These are phyloP conservation scores for Sarcomyxa edulis DNA, from an alignment of 768 basidiomycete species.

Conservation along the genomic window DNA sequence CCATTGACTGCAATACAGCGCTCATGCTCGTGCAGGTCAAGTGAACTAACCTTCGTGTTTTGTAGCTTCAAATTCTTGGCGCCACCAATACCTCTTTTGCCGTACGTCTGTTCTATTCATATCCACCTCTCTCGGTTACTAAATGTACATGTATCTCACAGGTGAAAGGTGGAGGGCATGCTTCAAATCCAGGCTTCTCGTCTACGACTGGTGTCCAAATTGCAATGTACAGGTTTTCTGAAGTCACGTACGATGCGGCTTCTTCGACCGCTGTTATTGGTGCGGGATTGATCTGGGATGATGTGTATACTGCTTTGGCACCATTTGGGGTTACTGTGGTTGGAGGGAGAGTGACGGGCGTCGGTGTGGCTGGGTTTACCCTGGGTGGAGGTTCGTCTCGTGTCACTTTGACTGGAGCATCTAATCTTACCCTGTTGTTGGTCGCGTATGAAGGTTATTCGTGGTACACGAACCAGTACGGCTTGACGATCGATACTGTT, in stretches of 20 bases:
- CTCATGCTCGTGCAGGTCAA: neutral
- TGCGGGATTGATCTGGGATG: constrained; percentile 55
- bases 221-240: constrained; percentile 42
- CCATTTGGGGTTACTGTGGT: constrained; percentile 48
- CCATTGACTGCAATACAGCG: neutral
- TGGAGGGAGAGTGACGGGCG: constrained; percentile 52
- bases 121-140: neutral
- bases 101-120: constrained; percentile 31
- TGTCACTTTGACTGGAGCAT: neutral
- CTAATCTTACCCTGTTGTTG: neutral
- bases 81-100: constrained; percentile 46
- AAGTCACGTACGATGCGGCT: constrained; percentile 34
- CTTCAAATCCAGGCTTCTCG: constrained; percentile 49
- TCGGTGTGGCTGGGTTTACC: constrained; percentile 57
- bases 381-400: constrained; percentile 44
- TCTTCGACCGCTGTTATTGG: constrained; percentile 37
- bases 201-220: constrained; percentile 60
- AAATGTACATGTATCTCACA: constrained; percentile 3
- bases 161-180: constrained; percentile 65
- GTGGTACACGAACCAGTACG: constrained; percentile 57
- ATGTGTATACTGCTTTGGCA: constrained; percentile 48
- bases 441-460: constrained; percentile 45
- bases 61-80: constrained; percentile 43
- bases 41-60: neutral
- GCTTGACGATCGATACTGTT: constrained; percentile 52